These are phyloP conservation scores for Rhizopus microsporus DNA, from an alignment of 371 early-diverging fungal species.

Conservation along the genomic window DNA sequence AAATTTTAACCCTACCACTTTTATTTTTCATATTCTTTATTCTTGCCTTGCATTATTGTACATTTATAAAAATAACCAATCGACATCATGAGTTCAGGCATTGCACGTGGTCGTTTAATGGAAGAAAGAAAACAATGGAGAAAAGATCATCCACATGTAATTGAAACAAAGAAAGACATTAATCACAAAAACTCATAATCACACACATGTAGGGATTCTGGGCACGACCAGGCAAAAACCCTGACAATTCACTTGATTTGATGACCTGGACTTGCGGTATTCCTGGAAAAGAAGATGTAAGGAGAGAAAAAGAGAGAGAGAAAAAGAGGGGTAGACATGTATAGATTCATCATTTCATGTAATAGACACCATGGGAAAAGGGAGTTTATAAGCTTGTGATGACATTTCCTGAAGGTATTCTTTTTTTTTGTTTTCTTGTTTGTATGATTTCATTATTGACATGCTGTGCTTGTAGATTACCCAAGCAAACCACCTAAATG, in stretches of 20 bases:
- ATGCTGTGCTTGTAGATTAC: slow-evolving; percentile 53
- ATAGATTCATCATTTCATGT: background rate
- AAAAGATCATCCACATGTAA: slow-evolving; percentile 93
- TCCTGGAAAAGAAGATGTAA: slow-evolving; percentile 82
- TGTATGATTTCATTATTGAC: too few relatives aligned
- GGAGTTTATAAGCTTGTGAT: slow-evolving; percentile 93
- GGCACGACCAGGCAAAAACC: slow-evolving; percentile 85
- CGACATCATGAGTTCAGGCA: slow-evolving; percentile 63
- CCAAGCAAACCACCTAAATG: slow-evolving; percentile 89
- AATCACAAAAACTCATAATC: background rate
- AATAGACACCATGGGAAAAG: slow-evolving; percentile 93
- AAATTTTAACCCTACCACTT: background rate
- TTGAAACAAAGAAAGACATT: background rate
- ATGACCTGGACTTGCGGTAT: slow-evolving; percentile 95
- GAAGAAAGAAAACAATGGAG: slow-evolving; percentile 98
- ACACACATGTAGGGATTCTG: slow-evolving; percentile 69
- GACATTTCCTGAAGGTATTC: slow-evolving; percentile 85
- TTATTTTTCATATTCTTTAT: slow-evolving; percentile 9
- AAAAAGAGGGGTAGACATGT: background rate
- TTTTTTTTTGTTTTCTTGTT: background rate
- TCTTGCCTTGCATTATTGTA: background rate
- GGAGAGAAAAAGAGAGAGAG: slow-evolving; percentile 2
- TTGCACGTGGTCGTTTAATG: slow-evolving; percentile 77
- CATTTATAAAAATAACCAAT: background rate
- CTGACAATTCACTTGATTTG: slow-evolving; percentile 81